A percentile compares a stretch with the other conserved stretches of the same genome.
Evolutionary conservation across 495 filamentous ascomycete genomes (phyloP).

Genomic region (Podospora tetraspora): DNA sequence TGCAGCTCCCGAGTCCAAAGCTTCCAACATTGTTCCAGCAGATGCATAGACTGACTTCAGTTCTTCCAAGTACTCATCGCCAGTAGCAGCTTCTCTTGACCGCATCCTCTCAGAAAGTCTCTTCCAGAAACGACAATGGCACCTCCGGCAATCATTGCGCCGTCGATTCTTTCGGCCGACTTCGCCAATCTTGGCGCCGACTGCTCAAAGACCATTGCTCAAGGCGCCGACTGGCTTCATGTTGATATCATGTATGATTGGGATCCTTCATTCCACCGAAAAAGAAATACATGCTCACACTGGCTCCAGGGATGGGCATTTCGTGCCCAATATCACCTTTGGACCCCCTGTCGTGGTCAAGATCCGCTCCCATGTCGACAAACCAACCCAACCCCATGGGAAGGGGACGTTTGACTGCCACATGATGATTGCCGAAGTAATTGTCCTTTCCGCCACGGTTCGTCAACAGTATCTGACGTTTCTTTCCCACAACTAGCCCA

Average conservation of each 20-base stretch:
- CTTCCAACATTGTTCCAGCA: not conserved
- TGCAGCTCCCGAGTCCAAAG: not conserved
- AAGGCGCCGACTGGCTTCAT: constrained; percentile 86
- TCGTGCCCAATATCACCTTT: constrained; percentile 97
- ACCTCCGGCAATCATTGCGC: constrained; percentile 88
- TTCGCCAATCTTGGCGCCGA: constrained; percentile 81
- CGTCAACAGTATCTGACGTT: constrained; percentile 7
- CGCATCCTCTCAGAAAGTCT: not conserved
- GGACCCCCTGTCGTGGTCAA: constrained; percentile 89
- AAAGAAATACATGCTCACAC: not conserved
- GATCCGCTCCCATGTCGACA: constrained; percentile 76
- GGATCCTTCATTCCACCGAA: constrained; percentile 13
- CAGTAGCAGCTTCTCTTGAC: not conserved
- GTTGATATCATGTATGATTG: constrained; percentile 73
- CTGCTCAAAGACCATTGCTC: constrained; percentile 73
- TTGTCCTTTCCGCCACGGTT: not conserved
- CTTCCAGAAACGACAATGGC: constrained; percentile 53
- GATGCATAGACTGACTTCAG: not conserved
- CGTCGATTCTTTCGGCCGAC: constrained; percentile 94
- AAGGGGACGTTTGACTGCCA: constrained; percentile 97
- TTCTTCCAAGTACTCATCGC: not conserved
- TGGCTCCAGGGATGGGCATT: constrained; percentile 70
- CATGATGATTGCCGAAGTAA: constrained; percentile 99
- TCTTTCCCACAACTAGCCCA: constrained; percentile 54
- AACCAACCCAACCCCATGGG: constrained; percentile 47